Conservation (phyloP, 1,284 basidiomycete species). For the Mycosarcoma maydis region DNA sequence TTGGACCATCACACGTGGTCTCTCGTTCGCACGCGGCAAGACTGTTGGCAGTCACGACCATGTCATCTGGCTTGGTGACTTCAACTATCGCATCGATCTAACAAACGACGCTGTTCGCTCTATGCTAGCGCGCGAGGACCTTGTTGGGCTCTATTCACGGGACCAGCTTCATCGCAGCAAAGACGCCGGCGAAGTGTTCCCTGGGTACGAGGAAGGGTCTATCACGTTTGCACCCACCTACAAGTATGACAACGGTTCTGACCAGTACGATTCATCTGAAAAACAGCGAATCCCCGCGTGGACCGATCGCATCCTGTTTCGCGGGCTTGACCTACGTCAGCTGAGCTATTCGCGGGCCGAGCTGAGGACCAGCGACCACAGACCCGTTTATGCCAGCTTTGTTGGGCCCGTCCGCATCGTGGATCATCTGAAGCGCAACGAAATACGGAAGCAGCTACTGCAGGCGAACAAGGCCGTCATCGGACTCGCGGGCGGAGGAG, state of each 20-base stretch:
- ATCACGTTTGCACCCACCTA: constrained; percentile 89
- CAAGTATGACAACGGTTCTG: constrained; percentile 79
- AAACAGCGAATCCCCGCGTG: constrained; percentile 96
- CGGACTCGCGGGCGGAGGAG: constrained; percentile 13
- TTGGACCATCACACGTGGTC: constrained; percentile 80
- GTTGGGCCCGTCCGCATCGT: constrained; percentile 79
- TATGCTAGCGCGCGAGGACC: constrained; percentile 70
- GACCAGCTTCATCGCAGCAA: constrained; percentile 70
- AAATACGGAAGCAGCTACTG: constrained; percentile 74
- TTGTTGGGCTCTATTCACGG: constrained; percentile 78
- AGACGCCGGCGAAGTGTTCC: constrained; percentile 72
- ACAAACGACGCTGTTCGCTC: constrained; percentile 80
- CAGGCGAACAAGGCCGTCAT: constrained; percentile 26
- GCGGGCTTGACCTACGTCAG: constrained; percentile 62
- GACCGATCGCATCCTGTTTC: constrained; percentile 80
- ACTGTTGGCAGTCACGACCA: constrained; percentile 86
- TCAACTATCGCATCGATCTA: constrained; percentile 90
- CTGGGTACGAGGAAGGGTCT: constrained; percentile 86
- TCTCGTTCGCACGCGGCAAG: constrained; percentile 89
- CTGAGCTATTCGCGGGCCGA: constrained; percentile 75
- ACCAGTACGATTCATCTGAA: constrained; percentile 92
- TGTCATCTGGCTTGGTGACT: constrained; percentile 91
- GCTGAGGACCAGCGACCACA: constrained; percentile 88
- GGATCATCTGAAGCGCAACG: constrained; percentile 78
- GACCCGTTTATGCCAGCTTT: constrained; percentile 90